These are phyloP conservation scores for Beta vulgaris DNA, from an alignment of 148 eudicot genomes.

Conservation along the genomic window DNA sequence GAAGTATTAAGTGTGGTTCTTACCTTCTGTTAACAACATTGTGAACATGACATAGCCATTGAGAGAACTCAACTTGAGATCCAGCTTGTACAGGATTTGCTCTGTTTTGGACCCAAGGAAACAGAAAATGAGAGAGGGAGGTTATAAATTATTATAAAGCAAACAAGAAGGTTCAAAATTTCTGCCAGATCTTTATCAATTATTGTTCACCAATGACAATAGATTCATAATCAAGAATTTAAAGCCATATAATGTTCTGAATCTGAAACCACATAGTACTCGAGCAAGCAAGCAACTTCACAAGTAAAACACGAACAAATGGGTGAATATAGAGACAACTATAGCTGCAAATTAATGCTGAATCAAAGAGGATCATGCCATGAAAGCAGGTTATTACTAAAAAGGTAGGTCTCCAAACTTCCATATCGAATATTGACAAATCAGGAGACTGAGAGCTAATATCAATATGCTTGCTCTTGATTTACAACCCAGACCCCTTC, in stretches of 20 bases:
- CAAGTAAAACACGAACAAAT: neutral
- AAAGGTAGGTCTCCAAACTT: neutral
- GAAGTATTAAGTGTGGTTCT: slow-evolving; percentile 2
- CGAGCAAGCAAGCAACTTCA: neutral
- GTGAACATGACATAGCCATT: slow-evolving; percentile 82
- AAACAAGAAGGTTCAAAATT: too few relatives aligned
- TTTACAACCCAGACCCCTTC: neutral
- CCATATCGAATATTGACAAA: neutral
- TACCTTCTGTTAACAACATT: slow-evolving; percentile 95
- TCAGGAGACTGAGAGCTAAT: neutral
- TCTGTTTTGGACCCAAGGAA: slow-evolving; percentile 37
- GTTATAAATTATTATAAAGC: neutral
- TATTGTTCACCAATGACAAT: neutral
- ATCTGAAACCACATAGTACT: neutral
- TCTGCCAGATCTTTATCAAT: too few relatives aligned
- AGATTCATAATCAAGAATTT: neutral
- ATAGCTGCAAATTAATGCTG: neutral
- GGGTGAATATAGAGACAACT: neutral
- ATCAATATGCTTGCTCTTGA: neutral
- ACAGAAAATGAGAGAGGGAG: neutral
- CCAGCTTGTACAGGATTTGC: slow-evolving; percentile 78
- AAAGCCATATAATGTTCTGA: neutral
- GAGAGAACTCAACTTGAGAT: slow-evolving; percentile 82
- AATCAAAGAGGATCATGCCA: neutral
- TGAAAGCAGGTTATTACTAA: neutral